Evolutionary conservation across 495 filamentous ascomycete genomes (phyloP), one percentile per base, ranked within the genome.

Genomic region (Aspergillus asperescens): DNA sequence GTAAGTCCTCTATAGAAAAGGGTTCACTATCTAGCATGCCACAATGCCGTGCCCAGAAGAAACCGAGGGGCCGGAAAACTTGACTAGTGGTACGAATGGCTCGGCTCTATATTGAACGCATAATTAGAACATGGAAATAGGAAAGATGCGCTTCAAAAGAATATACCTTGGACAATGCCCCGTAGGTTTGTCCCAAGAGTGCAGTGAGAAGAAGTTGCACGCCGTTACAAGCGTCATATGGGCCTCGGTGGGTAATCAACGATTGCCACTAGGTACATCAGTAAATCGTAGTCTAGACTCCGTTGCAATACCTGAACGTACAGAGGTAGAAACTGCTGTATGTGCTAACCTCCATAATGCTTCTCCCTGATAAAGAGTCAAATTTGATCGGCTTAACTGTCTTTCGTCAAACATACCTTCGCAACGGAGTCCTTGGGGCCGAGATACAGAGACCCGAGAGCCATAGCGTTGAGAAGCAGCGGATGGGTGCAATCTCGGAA

Each of bases 11-110:
- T 50, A 66, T 49, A 3, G 67, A 66, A 40, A 68, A 73, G 15
- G 70, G 55, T 15, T 63, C 58, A 39, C 65, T 68, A 22, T 75
- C 68, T 27, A 70, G 66, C 62, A 75, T 73, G 7, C 72, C 72
- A 48, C 71, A 76, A 31, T 76, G 70, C 12, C 73, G 60, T 23
- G 75, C 74, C 75, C 75, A 78, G 53, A 72, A 73, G 58, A 78
- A 77, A 6, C 70, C 72, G 0, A 77, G 60, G 0, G 71, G 73
- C 6, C 74, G 74, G 51, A 76, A 76, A 3, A 74, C 69, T 46
- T 77, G 74, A 49, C 70, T 72, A 20, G 74, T 76, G 1, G 68
- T 75, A 7, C 75, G 65, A 22, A 78, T 71, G 4, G 62, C 61
- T 16, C 69, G 59, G 38, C 76, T 76, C 62, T 69, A 40, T 18